phyloP scores from a whole-genome alignment of 345 rosid genomes.

The Camelina laxa region DNA sequence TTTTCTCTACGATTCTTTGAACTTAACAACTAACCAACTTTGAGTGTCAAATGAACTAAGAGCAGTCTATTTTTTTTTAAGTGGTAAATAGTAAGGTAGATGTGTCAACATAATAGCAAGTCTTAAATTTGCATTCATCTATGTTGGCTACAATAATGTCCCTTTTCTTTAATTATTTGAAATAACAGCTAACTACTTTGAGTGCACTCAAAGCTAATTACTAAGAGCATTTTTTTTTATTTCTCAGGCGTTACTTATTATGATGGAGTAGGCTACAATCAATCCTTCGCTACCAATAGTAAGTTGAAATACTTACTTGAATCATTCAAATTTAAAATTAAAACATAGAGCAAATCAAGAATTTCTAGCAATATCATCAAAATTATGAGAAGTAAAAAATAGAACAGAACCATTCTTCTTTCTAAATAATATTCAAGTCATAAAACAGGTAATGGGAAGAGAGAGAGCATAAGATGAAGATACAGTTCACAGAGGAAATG shows the following conservation, averaged over 20 bases:
- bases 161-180: neutral
- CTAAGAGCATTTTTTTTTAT: neutral
- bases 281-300: neutral
- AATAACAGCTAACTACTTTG: conserved; percentile 24
- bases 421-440: neutral
- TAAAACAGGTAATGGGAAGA: conserved; percentile 4
- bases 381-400: neutral
- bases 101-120: neutral
- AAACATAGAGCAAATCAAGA: neutral
- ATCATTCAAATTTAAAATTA: too few species aligned
- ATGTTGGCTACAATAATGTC: conserved; percentile 18
- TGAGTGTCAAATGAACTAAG: conserved; percentile 21
- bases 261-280: too few species aligned
- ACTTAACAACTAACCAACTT: conserved; percentile 19
- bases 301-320: neutral
- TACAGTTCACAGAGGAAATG: conserved; percentile 4
- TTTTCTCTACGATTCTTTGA: neutral
- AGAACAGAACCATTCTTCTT: neutral
- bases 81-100: conserved; percentile 4
- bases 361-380: neutral
- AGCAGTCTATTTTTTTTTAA: neutral
- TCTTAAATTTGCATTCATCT: conserved; percentile 1
- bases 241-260: neutral
- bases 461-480: conserved; percentile 2
- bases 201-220: neutral